Evolutionary conservation across 2,329 filamentous ascomycete species (phyloP).

Genomic region (Cladosporium halotolerans): DNA sequence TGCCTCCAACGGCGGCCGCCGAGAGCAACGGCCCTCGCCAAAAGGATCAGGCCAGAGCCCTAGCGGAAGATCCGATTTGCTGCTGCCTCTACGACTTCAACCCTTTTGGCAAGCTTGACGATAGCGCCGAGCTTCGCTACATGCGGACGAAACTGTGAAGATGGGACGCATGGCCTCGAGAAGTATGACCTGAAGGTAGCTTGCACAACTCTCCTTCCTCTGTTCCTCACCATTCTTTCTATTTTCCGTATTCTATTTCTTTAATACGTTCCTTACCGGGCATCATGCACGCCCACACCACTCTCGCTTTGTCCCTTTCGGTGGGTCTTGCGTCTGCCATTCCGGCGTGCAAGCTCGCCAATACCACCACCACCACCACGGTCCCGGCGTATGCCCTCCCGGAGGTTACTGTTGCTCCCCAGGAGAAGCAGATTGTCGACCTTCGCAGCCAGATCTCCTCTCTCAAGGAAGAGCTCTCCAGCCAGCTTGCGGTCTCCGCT

Average conservation of each 20-base stretch:
- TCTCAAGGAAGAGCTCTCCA: conserved; percentile 1
- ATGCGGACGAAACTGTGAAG: conserved; percentile 2
- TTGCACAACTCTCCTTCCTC: background rate
- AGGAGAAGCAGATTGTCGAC: background rate
- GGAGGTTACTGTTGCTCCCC: background rate
- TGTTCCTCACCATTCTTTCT: background rate
- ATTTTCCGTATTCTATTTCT: conserved; percentile 1
- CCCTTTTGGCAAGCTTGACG: background rate
- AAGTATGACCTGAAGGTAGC: conserved; percentile 3
- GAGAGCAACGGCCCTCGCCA: background rate
- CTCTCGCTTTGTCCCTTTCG: conserved; percentile 8
- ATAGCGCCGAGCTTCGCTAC: conserved; percentile 7
- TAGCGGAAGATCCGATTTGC: conserved; percentile 1
- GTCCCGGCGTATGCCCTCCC: background rate
- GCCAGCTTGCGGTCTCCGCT: conserved; percentile 2
- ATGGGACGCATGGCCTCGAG: background rate
- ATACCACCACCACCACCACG: background rate
- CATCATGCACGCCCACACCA: conserved; percentile 11
- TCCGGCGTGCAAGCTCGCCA: background rate
- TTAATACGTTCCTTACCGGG: conserved; percentile 9
- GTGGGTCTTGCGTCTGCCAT: conserved; percentile 1
- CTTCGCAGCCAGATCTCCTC: conserved; percentile 6
- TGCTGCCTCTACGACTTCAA: background rate
- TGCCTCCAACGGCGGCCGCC: background rate
- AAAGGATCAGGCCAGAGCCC: background rate